Base-by-base conservation (phyloP, 2,329 filamentous ascomycete species). In the Stemphylium vesicarium region DNA sequence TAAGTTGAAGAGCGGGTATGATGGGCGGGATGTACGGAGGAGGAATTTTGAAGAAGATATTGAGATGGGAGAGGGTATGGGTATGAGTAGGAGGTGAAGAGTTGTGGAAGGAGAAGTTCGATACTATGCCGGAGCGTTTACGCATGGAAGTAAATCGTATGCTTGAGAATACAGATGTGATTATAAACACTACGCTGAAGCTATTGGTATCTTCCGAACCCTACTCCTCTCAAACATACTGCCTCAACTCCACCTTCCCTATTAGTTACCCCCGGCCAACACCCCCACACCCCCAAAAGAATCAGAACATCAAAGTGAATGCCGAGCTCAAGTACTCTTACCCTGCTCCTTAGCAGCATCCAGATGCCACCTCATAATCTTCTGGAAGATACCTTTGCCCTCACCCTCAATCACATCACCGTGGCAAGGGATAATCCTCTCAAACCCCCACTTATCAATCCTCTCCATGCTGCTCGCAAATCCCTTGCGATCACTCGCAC, bases 351-450 rank as follows among this genome's bases (percentile, higher is more conserved):
- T 47, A 5, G 43, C 50, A 29, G 43, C 50, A 22, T 85, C 79
- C 70, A 96, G 73, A 79, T 96, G 90, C 92, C 93, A 97, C 66
- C 84, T 84, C 77, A 96, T 91, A 11, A 96, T 82, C 74, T 90
- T 91, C 67, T 83, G 79, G 63, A 94, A 96, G 13, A 90, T 80
- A 10, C 83, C 83, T 81, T 96, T 96, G 9, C 84, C 92, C 3
- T 81, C 84, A 1, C 73, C 83, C 74, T 95, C 88, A 62, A 98
- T 87, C 13, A 90, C 88, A 78, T 99, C 95, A 8, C 95, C 95
- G 77, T 99, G 95, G 74, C 94, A 98, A 0, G 94, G 92, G 56
- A 99, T 87, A 45, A 98, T 82, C 35, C 87, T 87, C 61, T 88
- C 85, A 72, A 97, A 96, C 54, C 94, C 88, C 94, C 94, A 99